phyloP scores from a whole-genome alignment of 2,329 filamentous ascomycete species.

The Tolypocladium amazonense region DNA sequence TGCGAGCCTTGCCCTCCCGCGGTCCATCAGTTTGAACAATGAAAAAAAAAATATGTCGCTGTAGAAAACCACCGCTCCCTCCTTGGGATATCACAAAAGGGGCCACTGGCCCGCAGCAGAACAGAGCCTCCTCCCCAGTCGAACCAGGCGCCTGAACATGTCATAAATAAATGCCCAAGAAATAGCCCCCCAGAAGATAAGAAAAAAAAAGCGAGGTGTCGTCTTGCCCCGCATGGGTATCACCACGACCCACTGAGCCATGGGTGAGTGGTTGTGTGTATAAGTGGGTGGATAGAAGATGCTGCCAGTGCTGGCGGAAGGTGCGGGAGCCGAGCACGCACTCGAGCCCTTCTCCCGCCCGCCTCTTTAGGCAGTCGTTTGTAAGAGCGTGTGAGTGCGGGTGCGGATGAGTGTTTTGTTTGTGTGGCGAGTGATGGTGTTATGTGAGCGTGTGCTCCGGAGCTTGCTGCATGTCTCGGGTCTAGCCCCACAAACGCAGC shows the following conservation, averaged over 20 bases:
- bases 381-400: not conserved
- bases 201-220: not conserved
- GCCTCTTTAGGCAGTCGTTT: not conserved
- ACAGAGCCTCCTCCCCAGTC: not conserved
- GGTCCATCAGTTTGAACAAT: not conserved
- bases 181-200: not conserved
- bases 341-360: not conserved
- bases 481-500: not conserved
- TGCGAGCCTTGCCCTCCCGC: not conserved
- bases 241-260: not conserved
- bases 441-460: not conserved
- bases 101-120: not conserved
- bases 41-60: not conserved
- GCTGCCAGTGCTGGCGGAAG: not conserved
- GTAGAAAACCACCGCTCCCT: not conserved
- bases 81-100: conserved; percentile 3
- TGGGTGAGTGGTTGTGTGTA: not conserved
- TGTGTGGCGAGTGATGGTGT: not conserved
- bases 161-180: not conserved
- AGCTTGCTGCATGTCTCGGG: not conserved
- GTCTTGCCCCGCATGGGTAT: not conserved
- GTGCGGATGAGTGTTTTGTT: too few relatives aligned
- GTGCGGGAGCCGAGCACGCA: not conserved
- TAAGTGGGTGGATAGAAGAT: not conserved
- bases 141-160: not conserved